Base-by-base conservation (phyloP, 176 grass and related monocot species). In the Raddia guianensis region DNA sequence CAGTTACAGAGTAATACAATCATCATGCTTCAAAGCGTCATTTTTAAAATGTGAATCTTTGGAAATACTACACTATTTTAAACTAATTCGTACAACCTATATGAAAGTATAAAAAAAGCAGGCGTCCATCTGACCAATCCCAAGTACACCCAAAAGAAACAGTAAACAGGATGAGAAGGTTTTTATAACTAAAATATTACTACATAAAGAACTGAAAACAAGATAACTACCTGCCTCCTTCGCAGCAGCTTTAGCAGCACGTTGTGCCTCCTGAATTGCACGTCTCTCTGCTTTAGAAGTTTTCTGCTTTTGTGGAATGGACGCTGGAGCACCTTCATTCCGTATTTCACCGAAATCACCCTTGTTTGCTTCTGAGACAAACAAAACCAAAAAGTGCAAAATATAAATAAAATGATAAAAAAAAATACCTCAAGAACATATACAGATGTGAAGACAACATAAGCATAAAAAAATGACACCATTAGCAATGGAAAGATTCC, bases 311-410 rank as follows among this genome's bases (percentile, higher is more conserved):
- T 81, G 85, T 71, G 80, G 40, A 65, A 70, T 85, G 50, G 86
- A 61, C 12, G 12, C 7, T n/a, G 65, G 77, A n/a, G 66, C 77
- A 71, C 72, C 72, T 14, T 77, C 82, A 32, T 76, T 89, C 49
- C 12, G 46, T 48, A 45, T 16, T 84, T 84, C 76, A 71, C 55
- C 49, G 64, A 88, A 79, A 86, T 76, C 58, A 56, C 72, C 63
- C 70, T 78, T 87, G 82, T 73, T 87, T 78, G 86, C 84, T 87
- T 95, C 92, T 95, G 90, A 53, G 93, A 84, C 8, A 74, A 76
- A 70, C 48, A 89, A 52, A 9, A 86, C 48, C 47, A 68, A 0
- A n/a, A 79, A 73, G 37, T 40, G 37, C 37, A 40, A 40, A 40
- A 40, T 40, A 40, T 46, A 65, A 56, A 73, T 53, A 71, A 77